Evolutionary conservation across 2,329 filamentous ascomycete species (phyloP).

Genomic region (Calonectria multiphialidica): DNA sequence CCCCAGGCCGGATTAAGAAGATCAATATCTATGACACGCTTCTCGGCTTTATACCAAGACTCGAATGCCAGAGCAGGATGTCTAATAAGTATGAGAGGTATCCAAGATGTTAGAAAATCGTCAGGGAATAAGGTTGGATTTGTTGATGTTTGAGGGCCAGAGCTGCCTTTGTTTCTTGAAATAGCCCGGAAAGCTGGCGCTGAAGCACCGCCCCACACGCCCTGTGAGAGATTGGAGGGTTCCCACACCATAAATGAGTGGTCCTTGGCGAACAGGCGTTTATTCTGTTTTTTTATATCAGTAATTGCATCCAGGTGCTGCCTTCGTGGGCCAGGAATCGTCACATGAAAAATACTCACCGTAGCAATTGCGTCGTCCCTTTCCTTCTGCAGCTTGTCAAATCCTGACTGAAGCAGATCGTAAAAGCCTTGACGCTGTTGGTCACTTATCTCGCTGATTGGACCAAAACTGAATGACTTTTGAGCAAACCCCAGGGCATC

Average conservation of each 20-base stretch:
- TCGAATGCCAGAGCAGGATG: slow-evolving; percentile 8
- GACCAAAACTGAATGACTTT: background rate
- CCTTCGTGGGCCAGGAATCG: too few species aligned
- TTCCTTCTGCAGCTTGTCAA: background rate
- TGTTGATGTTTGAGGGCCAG: background rate
- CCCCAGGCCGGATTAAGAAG: background rate
- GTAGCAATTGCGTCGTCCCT: background rate
- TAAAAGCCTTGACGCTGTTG: background rate
- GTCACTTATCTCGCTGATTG: background rate
- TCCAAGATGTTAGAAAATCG: background rate
- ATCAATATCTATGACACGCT: background rate
- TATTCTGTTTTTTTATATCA: background rate
- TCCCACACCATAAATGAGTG: slow-evolving; percentile 3
- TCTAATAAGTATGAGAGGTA: slow-evolving; percentile 5
- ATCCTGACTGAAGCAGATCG: background rate
- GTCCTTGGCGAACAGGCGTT: background rate
- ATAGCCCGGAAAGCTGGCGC: background rate
- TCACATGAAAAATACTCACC: background rate
- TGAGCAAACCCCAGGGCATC: background rate
- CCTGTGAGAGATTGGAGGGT: background rate
- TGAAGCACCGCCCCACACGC: background rate
- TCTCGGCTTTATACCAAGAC: slow-evolving; percentile 11
- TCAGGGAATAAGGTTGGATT: slow-evolving; percentile 4
- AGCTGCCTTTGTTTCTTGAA: background rate
- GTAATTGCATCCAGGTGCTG: too few species aligned